A percentile compares a stretch with the other conserved stretches of the same genome.
Evolutionary conservation across 805 yeast species (phyloP).

Genomic region (Suhomyces canberraensis): DNA sequence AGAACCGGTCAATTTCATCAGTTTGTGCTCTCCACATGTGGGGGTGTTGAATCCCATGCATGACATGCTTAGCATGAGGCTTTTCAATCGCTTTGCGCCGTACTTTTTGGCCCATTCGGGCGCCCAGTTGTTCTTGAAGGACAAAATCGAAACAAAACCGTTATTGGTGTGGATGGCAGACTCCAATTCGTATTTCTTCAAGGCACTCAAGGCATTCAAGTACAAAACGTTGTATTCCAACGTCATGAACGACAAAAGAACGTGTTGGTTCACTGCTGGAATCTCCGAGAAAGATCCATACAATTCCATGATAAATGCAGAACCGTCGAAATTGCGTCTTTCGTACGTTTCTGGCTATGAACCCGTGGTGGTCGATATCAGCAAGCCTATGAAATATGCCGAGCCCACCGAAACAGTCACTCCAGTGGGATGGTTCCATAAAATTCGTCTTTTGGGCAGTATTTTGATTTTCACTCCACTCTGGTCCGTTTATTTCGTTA

Average conservation of each 20-base stretch:
- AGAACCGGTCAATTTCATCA: slow-evolving; percentile 55
- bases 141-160: slow-evolving; percentile 37
- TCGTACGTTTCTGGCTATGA: slow-evolving; percentile 50
- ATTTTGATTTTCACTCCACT: slow-evolving; percentile 56
- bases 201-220: slow-evolving; percentile 53
- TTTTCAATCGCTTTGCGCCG: slow-evolving; percentile 56
- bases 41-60: slow-evolving; percentile 54
- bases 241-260: slow-evolving; percentile 73
- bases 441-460: slow-evolving; percentile 46
- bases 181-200: slow-evolving; percentile 55
- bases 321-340: slow-evolving; percentile 36
- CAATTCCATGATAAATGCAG: slow-evolving; percentile 43
- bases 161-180: slow-evolving; percentile 65
- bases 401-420: background rate
- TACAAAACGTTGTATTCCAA: slow-evolving; percentile 66
- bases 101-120: slow-evolving; percentile 68
- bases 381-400: slow-evolving; percentile 33
- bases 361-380: slow-evolving; percentile 54
- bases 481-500: slow-evolving; percentile 58
- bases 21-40: slow-evolving; percentile 59
- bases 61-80: slow-evolving; percentile 29
- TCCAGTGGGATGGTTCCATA: slow-evolving; percentile 26
- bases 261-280: slow-evolving; percentile 81
- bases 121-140: slow-evolving; percentile 65
- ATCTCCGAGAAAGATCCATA: slow-evolving; percentile 64